phyloP scores from a whole-genome alignment of 345 rosid species.

The Physaria fendleri region DNA sequence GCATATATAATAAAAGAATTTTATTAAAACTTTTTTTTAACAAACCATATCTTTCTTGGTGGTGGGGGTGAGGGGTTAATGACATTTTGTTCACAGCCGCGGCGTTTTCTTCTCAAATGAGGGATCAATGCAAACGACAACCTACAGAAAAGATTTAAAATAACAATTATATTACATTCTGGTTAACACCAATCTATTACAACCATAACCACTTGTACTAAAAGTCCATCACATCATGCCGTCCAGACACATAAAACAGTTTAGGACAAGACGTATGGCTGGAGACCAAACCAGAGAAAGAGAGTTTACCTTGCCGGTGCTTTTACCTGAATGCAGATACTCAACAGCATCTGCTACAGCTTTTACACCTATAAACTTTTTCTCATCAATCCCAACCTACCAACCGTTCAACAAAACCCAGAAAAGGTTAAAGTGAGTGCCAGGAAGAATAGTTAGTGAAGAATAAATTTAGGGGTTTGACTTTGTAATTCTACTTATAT shows the following conservation, averaged over 20 bases:
- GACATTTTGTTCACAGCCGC: constrained; percentile 47
- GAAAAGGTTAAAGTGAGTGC: not conserved
- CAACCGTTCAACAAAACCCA: not conserved
- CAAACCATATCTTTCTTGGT: too few species aligned
- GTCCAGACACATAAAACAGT: not conserved
- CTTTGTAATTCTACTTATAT: too few species aligned
- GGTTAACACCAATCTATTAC: not conserved
- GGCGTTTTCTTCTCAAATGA: constrained; percentile 46
- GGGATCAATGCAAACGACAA: constrained; percentile 79
- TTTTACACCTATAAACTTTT: constrained; percentile 55
- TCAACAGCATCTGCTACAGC: constrained; percentile 89
- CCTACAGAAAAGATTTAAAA: constrained; percentile 35
- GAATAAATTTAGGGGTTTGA: not conserved
- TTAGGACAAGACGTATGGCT: not conserved
- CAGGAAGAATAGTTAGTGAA: not conserved
- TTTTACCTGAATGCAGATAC: constrained; percentile 91
- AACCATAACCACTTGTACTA: not conserved
- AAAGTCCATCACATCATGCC: not conserved
- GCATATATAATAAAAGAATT: too few species aligned
- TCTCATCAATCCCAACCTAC: constrained; percentile 73
- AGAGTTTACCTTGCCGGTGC: constrained; percentile 72
- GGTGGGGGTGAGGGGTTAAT: too few species aligned
- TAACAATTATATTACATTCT: not conserved
- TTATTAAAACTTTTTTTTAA: too few species aligned
- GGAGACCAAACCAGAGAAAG: not conserved